Conservation (phyloP, 805 yeast species). For the Diddensiella santjacobensis region DNA sequence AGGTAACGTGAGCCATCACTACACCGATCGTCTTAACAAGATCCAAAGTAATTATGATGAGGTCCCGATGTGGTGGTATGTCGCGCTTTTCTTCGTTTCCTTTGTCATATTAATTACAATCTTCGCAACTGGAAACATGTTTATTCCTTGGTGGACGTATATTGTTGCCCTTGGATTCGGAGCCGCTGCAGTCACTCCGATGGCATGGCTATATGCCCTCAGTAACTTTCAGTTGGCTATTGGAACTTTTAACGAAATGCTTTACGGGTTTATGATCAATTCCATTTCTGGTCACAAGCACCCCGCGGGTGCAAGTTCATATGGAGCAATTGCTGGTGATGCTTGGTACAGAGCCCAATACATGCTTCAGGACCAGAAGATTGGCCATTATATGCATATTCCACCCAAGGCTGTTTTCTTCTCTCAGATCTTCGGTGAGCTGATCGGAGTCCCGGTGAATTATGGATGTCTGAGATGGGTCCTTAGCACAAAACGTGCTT, state of each 20-base stretch:
- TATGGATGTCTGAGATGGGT: conserved; percentile 35
- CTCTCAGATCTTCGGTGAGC: conserved; percentile 37
- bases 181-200: conserved; percentile 53
- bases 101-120: conserved; percentile 42
- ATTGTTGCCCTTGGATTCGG: conserved; percentile 54
- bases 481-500: conserved; percentile 31
- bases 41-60: conserved; percentile 43
- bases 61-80: conserved; percentile 41
- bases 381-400: conserved; percentile 41
- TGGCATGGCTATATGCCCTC: conserved; percentile 46
- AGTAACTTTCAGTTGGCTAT: conserved; percentile 46
- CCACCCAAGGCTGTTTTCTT: conserved; percentile 41
- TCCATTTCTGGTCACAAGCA: conserved; percentile 57
- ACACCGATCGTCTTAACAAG: conserved; percentile 14
- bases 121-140: conserved; percentile 39
- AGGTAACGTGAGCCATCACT: conserved; percentile 4
- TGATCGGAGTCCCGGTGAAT: conserved; percentile 34
- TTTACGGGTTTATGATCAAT: conserved; percentile 55
- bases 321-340: conserved; percentile 38
- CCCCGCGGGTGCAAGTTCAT: conserved; percentile 49
- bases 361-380: conserved; percentile 39
- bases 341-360: conserved; percentile 19
- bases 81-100: conserved; percentile 36
- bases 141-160: conserved; percentile 60
- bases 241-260: conserved; percentile 25